Evolutionary conservation across 164 flowering plant genomes (phyloP), one percentile per base, ranked within the genome.

Genomic region (Hamamelis virginiana): DNA sequence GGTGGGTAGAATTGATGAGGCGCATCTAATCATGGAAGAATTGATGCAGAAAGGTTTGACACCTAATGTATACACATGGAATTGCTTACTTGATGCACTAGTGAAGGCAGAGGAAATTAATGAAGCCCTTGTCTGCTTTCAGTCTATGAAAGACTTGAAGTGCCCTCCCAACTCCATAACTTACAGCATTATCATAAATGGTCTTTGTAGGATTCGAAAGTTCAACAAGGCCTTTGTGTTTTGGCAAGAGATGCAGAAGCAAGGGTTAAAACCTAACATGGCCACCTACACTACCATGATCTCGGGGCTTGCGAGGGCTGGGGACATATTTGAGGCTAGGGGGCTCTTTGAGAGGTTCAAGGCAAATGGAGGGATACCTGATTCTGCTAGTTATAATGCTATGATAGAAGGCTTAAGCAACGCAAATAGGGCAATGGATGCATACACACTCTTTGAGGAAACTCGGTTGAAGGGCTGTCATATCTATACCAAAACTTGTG

Each of bases 191-290:
- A 70, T 94, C 66, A 91, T 94, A 69, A 86, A 91, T 64, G 98
- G 98, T 64, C 91, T 94, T 33, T 91, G 98, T 66, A 74, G 63
- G 61, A 81, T 87, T 63, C 67, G 96, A 21, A 94, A 94, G 55
- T 91, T 91, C 80, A 91, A 87, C 72, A 94, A 94, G 81, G 98
- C 98, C 23, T 90, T 94, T 82, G 97, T 94, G 44, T 85, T 86
- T 78, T 92, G 94, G 94, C 97, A 91, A 77, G 98, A 94, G 80
- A 89, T 94, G 97, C 87, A 83, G 74, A 91, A 85, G 71, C 80
- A 75, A 69, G 96, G 97, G 28, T 57, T 89, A 26, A 77, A 74
- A 65, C 96, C 97, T 27, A 86, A 87, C 71, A 65, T 73, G 16
- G 70, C 84, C 62, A 89, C 94, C 23, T 94, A 91, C 82, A 83